Evolutionary conservation across 2,329 filamentous ascomycete species (phyloP).

Genomic region (Furcasterigmium sp.): DNA sequence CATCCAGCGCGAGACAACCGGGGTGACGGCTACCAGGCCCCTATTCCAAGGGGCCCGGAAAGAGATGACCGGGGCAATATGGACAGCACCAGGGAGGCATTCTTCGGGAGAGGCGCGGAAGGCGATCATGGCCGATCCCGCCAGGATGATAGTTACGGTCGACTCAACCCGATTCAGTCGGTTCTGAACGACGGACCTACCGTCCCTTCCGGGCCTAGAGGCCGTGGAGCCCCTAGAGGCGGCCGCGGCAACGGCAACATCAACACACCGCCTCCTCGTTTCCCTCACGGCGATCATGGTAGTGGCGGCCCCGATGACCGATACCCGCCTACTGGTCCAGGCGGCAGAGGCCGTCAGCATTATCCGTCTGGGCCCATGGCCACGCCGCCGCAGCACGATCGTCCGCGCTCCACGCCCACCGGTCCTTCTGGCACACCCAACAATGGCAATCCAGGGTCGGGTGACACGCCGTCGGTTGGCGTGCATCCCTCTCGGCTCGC

Average conservation of each 20-base stretch:
- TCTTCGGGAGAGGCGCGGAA: slow-evolving; percentile 37
- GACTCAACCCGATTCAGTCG: slow-evolving; percentile 48
- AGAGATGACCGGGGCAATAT: slow-evolving; percentile 29
- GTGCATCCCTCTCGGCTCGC: slow-evolving; percentile 47
- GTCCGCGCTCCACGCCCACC: slow-evolving; percentile 5
- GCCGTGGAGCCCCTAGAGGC: slow-evolving; percentile 34
- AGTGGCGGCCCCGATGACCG: slow-evolving; percentile 40
- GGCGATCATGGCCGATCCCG: slow-evolving; percentile 44
- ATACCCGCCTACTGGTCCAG: slow-evolving; percentile 47
- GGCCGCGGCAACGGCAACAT: slow-evolving; percentile 27
- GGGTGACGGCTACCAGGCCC: slow-evolving; percentile 17
- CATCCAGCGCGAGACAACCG: slow-evolving; percentile 22
- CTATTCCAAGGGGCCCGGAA: slow-evolving; percentile 12
- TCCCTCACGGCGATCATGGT: slow-evolving; percentile 33
- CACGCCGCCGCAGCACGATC: slow-evolving; percentile 9
- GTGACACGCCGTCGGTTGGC: slow-evolving; percentile 12
- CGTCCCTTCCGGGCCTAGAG: slow-evolving; percentile 51
- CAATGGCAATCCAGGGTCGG: neutral
- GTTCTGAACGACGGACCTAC: slow-evolving; percentile 23
- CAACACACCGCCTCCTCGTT: slow-evolving; percentile 15
- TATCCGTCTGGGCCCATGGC: slow-evolving; percentile 4
- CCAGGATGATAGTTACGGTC: slow-evolving; percentile 59
- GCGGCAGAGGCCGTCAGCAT: slow-evolving; percentile 36
- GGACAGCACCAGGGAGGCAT: slow-evolving; percentile 36
- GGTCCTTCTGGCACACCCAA: neutral